A percentile compares a stretch with the other conserved stretches of the same genome.
phyloP scores from a whole-genome alignment of 306 rosid species.

The Hippophae gyantsensis region DNA sequence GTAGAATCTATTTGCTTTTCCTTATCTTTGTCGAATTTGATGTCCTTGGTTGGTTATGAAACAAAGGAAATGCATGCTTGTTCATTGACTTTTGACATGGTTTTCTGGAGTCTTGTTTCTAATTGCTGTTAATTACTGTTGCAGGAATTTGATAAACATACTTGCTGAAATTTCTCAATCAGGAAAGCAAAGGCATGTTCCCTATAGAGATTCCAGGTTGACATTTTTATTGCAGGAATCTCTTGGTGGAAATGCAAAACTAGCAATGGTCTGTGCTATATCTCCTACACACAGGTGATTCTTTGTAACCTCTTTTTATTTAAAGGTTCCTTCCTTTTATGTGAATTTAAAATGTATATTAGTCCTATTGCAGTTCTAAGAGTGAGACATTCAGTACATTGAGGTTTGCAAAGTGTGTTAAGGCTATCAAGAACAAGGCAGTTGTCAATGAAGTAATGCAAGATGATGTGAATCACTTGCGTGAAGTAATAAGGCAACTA shows the following conservation, averaged over 20 bases:
- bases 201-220: constrained; percentile 92
- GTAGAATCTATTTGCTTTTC: no score
- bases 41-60: no score
- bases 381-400: constrained; percentile 94
- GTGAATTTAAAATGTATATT: constrained; percentile 19
- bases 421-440: constrained; percentile 96
- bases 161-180: constrained; percentile 98
- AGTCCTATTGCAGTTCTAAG: constrained; percentile 58
- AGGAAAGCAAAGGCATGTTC: constrained; percentile 96
- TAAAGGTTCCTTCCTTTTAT: constrained; percentile 11
- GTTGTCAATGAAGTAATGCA: constrained; percentile 90
- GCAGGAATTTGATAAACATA: constrained; percentile 96
- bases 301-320: constrained; percentile 9
- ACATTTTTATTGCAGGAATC: constrained; percentile 95
- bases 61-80: no score
- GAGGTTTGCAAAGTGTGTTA: constrained; percentile 97
- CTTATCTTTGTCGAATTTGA: no score
- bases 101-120: constrained; percentile 5
- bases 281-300: constrained; percentile 85
- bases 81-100: background rate
- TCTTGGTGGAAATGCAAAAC: constrained; percentile 95
- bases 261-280: constrained; percentile 99
- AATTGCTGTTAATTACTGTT: constrained; percentile 19
- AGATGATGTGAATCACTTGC: constrained; percentile 78
- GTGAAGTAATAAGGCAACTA: constrained; percentile 83